Percentiles rank a stretch among this genome's conserved stretches.
Conservation (phyloP, 2,329 filamentous ascomycete species). For the Neoascochyta sp. region DNA sequence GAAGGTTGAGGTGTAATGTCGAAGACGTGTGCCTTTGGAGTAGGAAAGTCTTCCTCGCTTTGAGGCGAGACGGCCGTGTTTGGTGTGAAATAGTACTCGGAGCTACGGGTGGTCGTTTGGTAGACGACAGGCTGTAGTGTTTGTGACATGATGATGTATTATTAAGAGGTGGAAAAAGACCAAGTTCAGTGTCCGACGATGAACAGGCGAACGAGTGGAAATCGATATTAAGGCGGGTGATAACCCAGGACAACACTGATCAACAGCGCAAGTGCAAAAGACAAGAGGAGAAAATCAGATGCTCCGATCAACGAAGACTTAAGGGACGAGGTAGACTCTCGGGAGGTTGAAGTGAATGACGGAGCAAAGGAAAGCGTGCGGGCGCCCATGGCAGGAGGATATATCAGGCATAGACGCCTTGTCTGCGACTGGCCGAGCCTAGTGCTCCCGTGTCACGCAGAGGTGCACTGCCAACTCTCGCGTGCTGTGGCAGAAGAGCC, state of each 20-base stretch:
- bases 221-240: constrained; percentile 35
- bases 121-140: constrained; percentile 50
- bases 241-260: constrained; percentile 38
- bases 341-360: constrained; percentile 37
- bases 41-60: constrained; percentile 62
- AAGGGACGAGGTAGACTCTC: constrained; percentile 23
- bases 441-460: constrained; percentile 28
- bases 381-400: constrained; percentile 28
- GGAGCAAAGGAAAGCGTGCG: constrained; percentile 23
- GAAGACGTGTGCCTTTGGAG: constrained; percentile 63
- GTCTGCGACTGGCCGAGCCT: constrained; percentile 18
- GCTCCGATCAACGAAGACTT: constrained; percentile 48
- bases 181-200: constrained; percentile 18
- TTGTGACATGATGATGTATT: constrained; percentile 45
- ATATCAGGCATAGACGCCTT: constrained; percentile 36
- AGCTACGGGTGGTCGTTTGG: constrained; percentile 52
- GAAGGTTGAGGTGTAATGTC: constrained; percentile 50
- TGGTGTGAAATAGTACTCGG: constrained; percentile 45
- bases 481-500: constrained; percentile 27
- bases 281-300: constrained; percentile 33
- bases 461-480: constrained; percentile 27
- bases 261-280: constrained; percentile 38
- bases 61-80: constrained; percentile 41
- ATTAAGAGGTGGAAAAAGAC: constrained; percentile 13
- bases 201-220: constrained; percentile 20